phyloP scores from a whole-genome alignment of 2,329 filamentous ascomycete species.

The Colletotrichum filicis region DNA sequence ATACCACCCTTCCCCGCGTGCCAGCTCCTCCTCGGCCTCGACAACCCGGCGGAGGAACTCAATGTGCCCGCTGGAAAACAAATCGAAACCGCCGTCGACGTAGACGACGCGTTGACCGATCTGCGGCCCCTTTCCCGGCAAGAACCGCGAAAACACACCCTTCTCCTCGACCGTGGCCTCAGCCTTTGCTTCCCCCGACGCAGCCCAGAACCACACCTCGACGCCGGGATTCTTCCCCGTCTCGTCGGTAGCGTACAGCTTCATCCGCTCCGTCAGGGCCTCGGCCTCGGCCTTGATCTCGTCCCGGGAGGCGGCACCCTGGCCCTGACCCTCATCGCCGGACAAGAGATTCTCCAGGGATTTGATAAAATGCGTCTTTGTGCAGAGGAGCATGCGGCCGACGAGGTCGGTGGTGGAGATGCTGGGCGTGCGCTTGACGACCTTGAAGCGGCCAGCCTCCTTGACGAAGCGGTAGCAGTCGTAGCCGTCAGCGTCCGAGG shows the following conservation, averaged over 20 bases:
- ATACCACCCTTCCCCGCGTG: constrained; percentile 78
- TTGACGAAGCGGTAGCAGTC: constrained; percentile 99
- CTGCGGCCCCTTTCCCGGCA: constrained; percentile 76
- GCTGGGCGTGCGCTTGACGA: constrained; percentile 94
- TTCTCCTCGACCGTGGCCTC: constrained; percentile 64
- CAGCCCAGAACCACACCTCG: constrained; percentile 87
- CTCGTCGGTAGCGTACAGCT: constrained; percentile 88
- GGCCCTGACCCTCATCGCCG: constrained; percentile 78
- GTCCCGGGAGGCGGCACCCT: constrained; percentile 56
- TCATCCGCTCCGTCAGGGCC: constrained; percentile 81
- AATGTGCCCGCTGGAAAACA: constrained; percentile 97
- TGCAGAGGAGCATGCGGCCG: constrained; percentile 95
- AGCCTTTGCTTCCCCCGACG: constrained; percentile 59
- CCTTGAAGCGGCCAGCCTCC: constrained; percentile 90
- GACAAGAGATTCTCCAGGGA: constrained; percentile 76
- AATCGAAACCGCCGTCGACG: constrained; percentile 95
- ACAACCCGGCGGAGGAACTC: constrained; percentile 88
- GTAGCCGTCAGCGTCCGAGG: constrained; percentile 90
- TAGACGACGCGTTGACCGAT: constrained; percentile 90
- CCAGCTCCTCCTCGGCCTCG: constrained; percentile 76
- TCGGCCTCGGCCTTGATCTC: constrained; percentile 73
- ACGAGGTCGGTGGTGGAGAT: constrained; percentile 99
- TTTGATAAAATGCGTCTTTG: constrained; percentile 91
- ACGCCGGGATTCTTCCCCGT: constrained; percentile 82
- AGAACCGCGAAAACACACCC: constrained; percentile 74